Evolutionary conservation across 768 basidiomycete genomes (phyloP).

Genomic region (Pleurotus giganteus): DNA sequence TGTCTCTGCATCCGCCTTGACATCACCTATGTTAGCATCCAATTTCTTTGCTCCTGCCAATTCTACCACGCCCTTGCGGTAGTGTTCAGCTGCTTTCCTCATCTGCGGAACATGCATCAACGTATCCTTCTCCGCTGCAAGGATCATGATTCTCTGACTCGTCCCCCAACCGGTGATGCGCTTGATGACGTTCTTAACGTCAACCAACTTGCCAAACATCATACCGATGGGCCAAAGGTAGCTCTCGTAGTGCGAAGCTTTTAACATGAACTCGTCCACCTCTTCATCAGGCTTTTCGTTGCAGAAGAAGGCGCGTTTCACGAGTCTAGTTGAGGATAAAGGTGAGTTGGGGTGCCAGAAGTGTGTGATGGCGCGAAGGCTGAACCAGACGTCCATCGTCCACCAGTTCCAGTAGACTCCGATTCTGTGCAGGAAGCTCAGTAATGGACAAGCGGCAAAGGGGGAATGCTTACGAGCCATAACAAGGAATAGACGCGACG

Average conservation of each 20-base stretch:
- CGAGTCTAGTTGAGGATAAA: not conserved
- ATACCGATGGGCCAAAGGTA: conserved; percentile 5
- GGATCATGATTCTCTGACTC: not conserved
- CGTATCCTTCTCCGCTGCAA: conserved; percentile 12
- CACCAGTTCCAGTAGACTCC: not conserved
- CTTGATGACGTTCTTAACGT: not conserved
- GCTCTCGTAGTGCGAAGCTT: not conserved
- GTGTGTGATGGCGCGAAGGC: not conserved
- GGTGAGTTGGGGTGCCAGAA: not conserved
- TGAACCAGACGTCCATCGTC: conserved; percentile 1
- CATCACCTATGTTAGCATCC: not conserved
- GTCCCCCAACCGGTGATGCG: not conserved
- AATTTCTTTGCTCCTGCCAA: conserved; percentile 6
- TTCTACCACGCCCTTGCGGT: not conserved
- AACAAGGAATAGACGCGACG: not conserved
- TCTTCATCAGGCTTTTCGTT: not conserved
- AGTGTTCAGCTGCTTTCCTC: conserved; percentile 12
- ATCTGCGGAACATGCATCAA: conserved; percentile 13
- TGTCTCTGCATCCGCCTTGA: not conserved
- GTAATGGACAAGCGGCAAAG: not conserved
- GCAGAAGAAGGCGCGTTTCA: not conserved
- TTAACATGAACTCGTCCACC: not conserved
- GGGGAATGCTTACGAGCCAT: not conserved
- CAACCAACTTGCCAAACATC: not conserved
- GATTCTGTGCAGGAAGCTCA: not conserved